phyloP scores from a whole-genome alignment of 495 filamentous ascomycete genomes.

The Zalerion maritima region DNA sequence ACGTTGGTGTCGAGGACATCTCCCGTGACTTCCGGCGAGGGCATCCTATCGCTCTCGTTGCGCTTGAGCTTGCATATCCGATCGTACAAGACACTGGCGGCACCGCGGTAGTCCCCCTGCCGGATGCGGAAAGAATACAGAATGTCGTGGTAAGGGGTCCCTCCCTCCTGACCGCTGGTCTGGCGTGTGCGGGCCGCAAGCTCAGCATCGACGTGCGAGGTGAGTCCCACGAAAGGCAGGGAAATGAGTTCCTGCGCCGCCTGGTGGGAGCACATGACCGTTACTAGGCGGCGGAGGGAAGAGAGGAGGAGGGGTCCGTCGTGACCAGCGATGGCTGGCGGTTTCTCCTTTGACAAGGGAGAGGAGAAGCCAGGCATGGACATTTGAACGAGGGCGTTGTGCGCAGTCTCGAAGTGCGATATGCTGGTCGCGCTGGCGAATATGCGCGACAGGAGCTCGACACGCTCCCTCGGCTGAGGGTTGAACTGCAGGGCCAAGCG shows the following conservation, averaged over 20 bases:
- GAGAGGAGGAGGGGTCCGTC: conserved; percentile 51
- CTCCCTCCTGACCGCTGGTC: conserved; percentile 40
- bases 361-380: no score
- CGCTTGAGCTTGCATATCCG: conserved; percentile 37
- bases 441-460: conserved; percentile 62
- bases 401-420: conserved; percentile 67
- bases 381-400: conserved; percentile 59
- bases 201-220: conserved; percentile 61
- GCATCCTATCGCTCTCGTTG: conserved; percentile 28
- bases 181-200: conserved; percentile 48
- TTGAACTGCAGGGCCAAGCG: conserved; percentile 58
- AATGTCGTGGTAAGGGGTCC: conserved; percentile 60
- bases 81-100: conserved; percentile 60
- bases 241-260: conserved; percentile 53
- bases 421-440: conserved; percentile 69
- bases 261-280: conserved; percentile 51
- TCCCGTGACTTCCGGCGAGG: conserved; percentile 20
- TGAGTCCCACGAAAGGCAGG: conserved; percentile 64
- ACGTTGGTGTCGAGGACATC: conserved; percentile 39
- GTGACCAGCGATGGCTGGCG: no score
- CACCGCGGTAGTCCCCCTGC: conserved; percentile 75
- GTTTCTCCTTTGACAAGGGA: no score
- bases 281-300: conserved; percentile 49
- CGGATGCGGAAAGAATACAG: conserved; percentile 80
- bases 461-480: conserved; percentile 24